A percentile compares a stretch with the other conserved stretches of the same genome.
phyloP scores from a whole-genome alignment of 202 grass and related monocot genomes.

The Miscanthus sacchariflorus region DNA sequence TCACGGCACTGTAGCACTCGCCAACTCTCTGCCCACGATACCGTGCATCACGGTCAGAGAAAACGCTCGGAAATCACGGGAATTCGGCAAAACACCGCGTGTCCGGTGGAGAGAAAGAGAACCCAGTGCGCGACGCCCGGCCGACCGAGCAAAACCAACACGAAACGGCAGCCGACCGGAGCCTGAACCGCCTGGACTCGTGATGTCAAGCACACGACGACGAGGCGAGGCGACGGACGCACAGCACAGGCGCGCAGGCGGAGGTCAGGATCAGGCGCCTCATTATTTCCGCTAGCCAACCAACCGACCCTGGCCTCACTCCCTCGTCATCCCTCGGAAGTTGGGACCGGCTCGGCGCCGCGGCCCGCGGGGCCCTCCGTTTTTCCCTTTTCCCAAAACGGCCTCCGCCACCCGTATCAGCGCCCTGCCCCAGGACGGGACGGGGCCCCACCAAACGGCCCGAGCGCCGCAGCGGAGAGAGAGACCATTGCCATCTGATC shows the following conservation, averaged over 20 bases:
- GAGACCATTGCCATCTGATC: not conserved
- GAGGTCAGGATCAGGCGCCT: not conserved
- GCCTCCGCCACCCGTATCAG: conserved; percentile 18
- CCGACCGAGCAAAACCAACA: conserved; percentile 3
- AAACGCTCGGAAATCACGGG: no score
- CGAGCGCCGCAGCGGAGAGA: not conserved
- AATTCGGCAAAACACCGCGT: not conserved
- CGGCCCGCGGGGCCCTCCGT: not conserved
- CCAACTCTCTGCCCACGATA: no score
- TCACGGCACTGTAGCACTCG: not conserved
- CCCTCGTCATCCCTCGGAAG: conserved; percentile 10
- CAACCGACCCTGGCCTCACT: not conserved
- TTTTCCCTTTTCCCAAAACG: conserved; percentile 31
- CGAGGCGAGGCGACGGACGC: not conserved
- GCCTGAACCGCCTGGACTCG: not conserved
- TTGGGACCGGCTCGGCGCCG: conserved; percentile 8
- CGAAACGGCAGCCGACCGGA: not conserved
- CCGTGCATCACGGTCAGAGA: not conserved
- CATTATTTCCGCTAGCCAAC: conserved; percentile 13
- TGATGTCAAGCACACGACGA: conserved; percentile 14
- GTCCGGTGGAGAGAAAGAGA: no score
- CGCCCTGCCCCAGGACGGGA: not conserved
- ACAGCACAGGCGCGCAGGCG: not conserved
- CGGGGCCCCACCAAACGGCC: not conserved
- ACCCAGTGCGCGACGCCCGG: not conserved